Evolutionary conservation across 257 asterid species (phyloP), one percentile per base, ranked within the genome.

Genomic region (Scutellaria barbata): DNA sequence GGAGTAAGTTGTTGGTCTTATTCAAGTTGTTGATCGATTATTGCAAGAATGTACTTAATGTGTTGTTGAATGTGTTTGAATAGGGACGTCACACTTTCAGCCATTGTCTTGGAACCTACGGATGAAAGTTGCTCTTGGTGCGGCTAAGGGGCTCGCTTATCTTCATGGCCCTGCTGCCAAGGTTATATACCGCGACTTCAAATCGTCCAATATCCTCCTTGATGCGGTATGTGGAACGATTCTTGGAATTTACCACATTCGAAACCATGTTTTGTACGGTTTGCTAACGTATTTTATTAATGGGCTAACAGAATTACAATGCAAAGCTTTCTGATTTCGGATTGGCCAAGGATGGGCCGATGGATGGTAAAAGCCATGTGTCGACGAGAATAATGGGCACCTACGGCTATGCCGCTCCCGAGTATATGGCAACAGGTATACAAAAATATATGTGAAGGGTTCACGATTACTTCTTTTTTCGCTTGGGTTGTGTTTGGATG

Each of bases 301-400:
- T 76, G 54, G 65, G 16, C 33, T 72, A 56, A 72, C 90, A 88
- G 95, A 74, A 65, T 47, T 86, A 82, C 84, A 84, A 84, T 4
- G 95, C 95, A 0, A 88, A 88, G 81, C 92, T 86, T 55, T 88
- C 95, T 46, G 95, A 88, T 81, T 88, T 88, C 13, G 92, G 95
- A 53, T 75, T 88, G 80, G 95, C 92, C 40, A 88, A 86, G 76
- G 95, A 88, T 41, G 90, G 92, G 9, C 92, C 95, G 0, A 68
- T 69, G 64, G 92, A 88, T 68, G 95, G 95, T 17, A 77, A 86
- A 75, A 88, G 95, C 81, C 92, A 86, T 46, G 95, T 88, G 10
- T 88, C 95, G 0, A 88, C 95, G 3, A 76, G 95, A 81, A 63
- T 88, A 14, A 88, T 88, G 92, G 95, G 95, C 5, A 88, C 95